Evolutionary conservation across 257 asterid genomes (phyloP).

Genomic region (Penstemon eatonii): DNA sequence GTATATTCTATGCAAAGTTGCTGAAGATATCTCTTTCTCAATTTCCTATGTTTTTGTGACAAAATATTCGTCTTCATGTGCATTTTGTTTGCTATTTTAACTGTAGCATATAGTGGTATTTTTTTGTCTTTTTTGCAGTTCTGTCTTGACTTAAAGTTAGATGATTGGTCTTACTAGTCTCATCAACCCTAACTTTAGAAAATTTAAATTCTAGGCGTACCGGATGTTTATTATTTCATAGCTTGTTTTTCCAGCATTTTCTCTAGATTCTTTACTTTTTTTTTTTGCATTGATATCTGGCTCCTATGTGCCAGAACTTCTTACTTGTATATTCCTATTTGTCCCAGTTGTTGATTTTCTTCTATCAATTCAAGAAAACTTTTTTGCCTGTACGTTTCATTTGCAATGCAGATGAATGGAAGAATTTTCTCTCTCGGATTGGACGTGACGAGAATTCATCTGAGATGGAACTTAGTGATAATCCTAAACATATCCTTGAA

Average conservation of each 20-base stretch:
- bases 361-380: neutral
- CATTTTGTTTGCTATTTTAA: neutral
- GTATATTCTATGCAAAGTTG: neutral
- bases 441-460: slow-evolving; percentile 85
- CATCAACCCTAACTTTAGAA: neutral
- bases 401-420: slow-evolving; percentile 84
- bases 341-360: neutral
- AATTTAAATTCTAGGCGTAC: neutral
- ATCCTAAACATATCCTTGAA: slow-evolving; percentile 84
- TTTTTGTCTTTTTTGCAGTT: neutral
- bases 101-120: neutral
- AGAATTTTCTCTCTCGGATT: slow-evolving; percentile 86
- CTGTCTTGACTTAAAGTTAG: neutral
- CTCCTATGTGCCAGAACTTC: neutral
- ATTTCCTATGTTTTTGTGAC: neutral
- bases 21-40: slow-evolving; percentile 9
- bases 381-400: neutral
- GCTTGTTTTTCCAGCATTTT: neutral
- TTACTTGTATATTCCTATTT: neutral
- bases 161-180: neutral
- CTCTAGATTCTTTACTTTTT: too few species aligned
- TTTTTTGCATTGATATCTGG: neutral
- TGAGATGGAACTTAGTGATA: slow-evolving; percentile 73
- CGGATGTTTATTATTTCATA: too few species aligned
- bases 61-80: neutral